Base-by-base conservation (phyloP, 257 asterid species). In the Cordia subcordata region DNA sequence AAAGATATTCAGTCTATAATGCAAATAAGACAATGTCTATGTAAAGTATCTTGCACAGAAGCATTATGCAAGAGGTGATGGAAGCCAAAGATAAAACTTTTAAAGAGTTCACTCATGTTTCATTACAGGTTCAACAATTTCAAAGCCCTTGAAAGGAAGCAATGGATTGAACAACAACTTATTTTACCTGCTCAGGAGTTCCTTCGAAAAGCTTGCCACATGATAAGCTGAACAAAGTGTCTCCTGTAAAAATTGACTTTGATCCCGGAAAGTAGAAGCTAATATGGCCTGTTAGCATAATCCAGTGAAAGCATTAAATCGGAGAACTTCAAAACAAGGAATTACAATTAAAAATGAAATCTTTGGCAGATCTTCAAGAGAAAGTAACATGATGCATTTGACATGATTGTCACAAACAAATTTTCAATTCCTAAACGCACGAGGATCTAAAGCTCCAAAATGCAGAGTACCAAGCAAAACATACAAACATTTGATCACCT, bases 151-250 rank as follows among this genome's bases (percentile, higher is more conserved):
- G 49, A 55, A 66, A 68, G 16, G 58, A 53, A 45, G 22, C 9
- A 39, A 14, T 10, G n/a, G 60, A 35, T 0, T 19, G 39, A 17
- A 49, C 8, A 5, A 54, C 15, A 51, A 10, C 23, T 42, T 59
- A 69, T 42, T 32, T 27, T 68, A 92, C 99, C 95, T 88, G 87
- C 67, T 82, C 70, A 4, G 96, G 91, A 65, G 95, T 88, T 80
- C 96, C 99, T 73, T 92, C 95, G 49, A 86, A 88, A 65, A 82
- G 94, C 78, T 86, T 86, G 49, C 99, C 99, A 71, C 99, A 92
- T 38, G 99, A 88, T 67, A 92, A 83, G 72, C 99, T 92, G 82
- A 92, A 88, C 68, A 92, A 72, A 55, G 99, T 88, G 78, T 92
- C 96, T 61, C 96, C 97, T 0, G 97, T 84, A 79, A 92, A 92